These are phyloP conservation scores for Adiantum capillusveneris DNA, from an alignment of 75 land plant species.

Conservation along the genomic window DNA sequence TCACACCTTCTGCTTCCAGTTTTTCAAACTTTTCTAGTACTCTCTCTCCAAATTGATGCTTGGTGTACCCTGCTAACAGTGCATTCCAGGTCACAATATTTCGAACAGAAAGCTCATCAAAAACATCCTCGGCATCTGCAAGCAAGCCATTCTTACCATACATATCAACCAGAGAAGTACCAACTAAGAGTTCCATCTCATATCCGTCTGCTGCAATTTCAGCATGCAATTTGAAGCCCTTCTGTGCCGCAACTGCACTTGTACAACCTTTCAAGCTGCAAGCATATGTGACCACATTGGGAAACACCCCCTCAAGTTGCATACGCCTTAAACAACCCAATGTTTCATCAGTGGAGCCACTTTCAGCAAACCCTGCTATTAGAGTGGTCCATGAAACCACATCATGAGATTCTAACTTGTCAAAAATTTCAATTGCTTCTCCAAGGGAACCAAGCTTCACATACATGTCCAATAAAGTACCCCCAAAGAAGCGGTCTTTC, in stretches of 20 bases:
- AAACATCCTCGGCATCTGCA: constrained; percentile 9
- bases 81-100: constrained; percentile 19
- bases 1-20: constrained; percentile 11
- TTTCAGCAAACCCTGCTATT: constrained; percentile 37
- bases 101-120: constrained; percentile 10
- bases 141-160: not conserved
- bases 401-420: constrained; percentile 21
- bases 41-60: not conserved
- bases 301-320: not conserved
- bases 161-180: not conserved
- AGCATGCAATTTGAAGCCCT: not conserved
- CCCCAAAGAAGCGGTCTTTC: constrained; percentile 12
- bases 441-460: constrained; percentile 35
- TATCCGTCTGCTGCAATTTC: not conserved
- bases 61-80: constrained; percentile 11
- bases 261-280: constrained; percentile 4
- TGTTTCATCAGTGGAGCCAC: constrained; percentile 17
- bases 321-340: not conserved
- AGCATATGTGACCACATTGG: constrained; percentile 4
- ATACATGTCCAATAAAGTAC: constrained; percentile 49
- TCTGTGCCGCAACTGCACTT: too few species aligned
- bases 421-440: constrained; percentile 19
- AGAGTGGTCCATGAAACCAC: constrained; percentile 42
- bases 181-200: not conserved
- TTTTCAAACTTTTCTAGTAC: not conserved